Evolutionary conservation across 1,139 yeast species (phyloP).

Genomic region (Sugiyamaella neomexicana): DNA sequence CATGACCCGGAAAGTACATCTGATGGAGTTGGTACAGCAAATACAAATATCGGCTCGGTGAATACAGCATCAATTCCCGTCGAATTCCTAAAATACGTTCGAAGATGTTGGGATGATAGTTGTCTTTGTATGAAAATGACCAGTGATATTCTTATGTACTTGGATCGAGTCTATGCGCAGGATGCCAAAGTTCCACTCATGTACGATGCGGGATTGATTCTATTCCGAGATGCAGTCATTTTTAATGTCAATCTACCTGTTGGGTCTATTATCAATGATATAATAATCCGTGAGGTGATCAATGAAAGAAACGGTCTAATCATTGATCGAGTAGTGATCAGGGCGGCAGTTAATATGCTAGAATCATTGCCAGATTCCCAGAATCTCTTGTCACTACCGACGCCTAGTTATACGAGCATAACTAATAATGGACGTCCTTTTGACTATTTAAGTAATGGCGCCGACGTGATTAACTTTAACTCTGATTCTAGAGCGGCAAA

Average conservation of each 20-base stretch:
- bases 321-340: slow-evolving; percentile 61
- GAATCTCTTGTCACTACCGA: background rate
- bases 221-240: slow-evolving; percentile 53
- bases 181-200: slow-evolving; percentile 66
- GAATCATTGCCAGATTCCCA: slow-evolving; percentile 52
- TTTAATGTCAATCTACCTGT: slow-evolving; percentile 49
- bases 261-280: slow-evolving; percentile 51
- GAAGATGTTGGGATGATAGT: slow-evolving; percentile 72
- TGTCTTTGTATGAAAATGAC: slow-evolving; percentile 73
- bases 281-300: slow-evolving; percentile 59
- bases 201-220: slow-evolving; percentile 71
- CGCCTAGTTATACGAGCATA: background rate
- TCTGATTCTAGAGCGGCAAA: slow-evolving; percentile 37
- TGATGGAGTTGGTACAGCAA: background rate
- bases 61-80: slow-evolving; percentile 12
- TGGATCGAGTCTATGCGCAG: slow-evolving; percentile 78
- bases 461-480: background rate
- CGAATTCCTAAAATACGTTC: slow-evolving; percentile 49
- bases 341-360: slow-evolving; percentile 67
- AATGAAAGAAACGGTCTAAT: slow-evolving; percentile 60
- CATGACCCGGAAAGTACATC: background rate
- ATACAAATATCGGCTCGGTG: background rate
- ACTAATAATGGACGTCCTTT: background rate
- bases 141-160: slow-evolving; percentile 83
- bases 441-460: slow-evolving; percentile 1